These are phyloP conservation scores for Phytophthora niederhauseri DNA, from an alignment of 352 stramenopile species.

Conservation along the genomic window DNA sequence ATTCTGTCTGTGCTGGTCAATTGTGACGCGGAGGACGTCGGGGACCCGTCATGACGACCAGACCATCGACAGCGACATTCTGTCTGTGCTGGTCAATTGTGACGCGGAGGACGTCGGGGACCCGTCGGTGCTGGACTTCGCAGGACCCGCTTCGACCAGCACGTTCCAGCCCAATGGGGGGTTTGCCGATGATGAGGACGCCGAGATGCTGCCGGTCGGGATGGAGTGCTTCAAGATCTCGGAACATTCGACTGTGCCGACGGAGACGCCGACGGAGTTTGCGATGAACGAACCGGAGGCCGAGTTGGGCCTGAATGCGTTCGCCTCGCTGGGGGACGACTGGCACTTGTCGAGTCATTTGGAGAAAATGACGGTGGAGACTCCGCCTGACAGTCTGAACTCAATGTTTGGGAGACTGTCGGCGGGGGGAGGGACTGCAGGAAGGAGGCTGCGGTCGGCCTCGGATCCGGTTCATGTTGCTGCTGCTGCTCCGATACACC, in stretches of 20 bases:
- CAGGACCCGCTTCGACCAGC: slow-evolving; percentile 14
- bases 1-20: slow-evolving; percentile 74
- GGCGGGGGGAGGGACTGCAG: not conserved
- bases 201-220: slow-evolving; percentile 44
- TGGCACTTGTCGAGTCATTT: slow-evolving; percentile 65
- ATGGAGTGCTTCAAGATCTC: slow-evolving; percentile 57
- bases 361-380: slow-evolving; percentile 69
- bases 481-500: slow-evolving; percentile 11
- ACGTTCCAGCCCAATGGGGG: slow-evolving; percentile 39
- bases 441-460: slow-evolving; percentile 24
- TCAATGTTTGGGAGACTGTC: slow-evolving; percentile 12
- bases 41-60: slow-evolving; percentile 52
- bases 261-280: slow-evolving; percentile 11
- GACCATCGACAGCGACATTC: slow-evolving; percentile 78
- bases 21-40: slow-evolving; percentile 51
- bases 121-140: slow-evolving; percentile 27
- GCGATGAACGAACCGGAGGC: slow-evolving; percentile 29
- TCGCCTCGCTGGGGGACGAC: slow-evolving; percentile 33
- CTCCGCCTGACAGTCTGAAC: slow-evolving; percentile 19
- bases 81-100: slow-evolving; percentile 68
- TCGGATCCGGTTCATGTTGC: slow-evolving; percentile 29
- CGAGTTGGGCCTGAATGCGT: slow-evolving; percentile 29
- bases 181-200: slow-evolving; percentile 38
- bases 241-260: slow-evolving; percentile 19
- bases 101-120: slow-evolving; percentile 47